Percentiles rank a stretch among this genome's conserved stretches.
Evolutionary conservation across 257 asterid genomes (phyloP).

Genomic region (Solanum tacnaense): DNA sequence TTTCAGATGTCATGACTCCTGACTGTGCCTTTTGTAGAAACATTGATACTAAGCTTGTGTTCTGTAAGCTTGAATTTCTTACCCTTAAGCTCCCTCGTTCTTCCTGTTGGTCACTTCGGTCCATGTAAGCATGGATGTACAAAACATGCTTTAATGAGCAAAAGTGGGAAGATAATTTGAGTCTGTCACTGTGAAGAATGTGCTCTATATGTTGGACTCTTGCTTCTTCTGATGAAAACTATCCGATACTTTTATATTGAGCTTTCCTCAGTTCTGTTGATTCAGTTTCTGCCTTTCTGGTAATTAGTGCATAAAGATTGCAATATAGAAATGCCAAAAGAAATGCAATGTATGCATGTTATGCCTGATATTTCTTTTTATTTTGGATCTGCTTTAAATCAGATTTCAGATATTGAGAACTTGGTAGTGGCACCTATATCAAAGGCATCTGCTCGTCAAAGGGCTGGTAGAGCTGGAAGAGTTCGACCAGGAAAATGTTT

Average conservation of each 20-base stretch:
- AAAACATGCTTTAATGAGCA: neutral
- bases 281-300: neutral
- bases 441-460: constrained; percentile 90
- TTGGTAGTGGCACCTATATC: constrained; percentile 91
- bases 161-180: neutral
- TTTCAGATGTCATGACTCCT: neutral
- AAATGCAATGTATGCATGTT: neutral
- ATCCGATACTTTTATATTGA: neutral
- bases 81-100: neutral
- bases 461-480: constrained; percentile 99
- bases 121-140: neutral
- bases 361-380: neutral
- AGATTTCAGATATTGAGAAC: constrained; percentile 86
- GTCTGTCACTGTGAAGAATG: neutral
- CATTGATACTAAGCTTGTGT: neutral
- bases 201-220: neutral
- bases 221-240: neutral
- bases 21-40: neutral
- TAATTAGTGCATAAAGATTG: neutral
- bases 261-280: neutral
- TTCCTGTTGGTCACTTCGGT: neutral
- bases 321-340: neutral
- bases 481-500: constrained; percentile 95
- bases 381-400: constrained; percentile 15
- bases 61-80: neutral